These are phyloP conservation scores for Coemansia sp. DNA, from an alignment of 192 early-diverging fungal species.

Conservation along the genomic window DNA sequence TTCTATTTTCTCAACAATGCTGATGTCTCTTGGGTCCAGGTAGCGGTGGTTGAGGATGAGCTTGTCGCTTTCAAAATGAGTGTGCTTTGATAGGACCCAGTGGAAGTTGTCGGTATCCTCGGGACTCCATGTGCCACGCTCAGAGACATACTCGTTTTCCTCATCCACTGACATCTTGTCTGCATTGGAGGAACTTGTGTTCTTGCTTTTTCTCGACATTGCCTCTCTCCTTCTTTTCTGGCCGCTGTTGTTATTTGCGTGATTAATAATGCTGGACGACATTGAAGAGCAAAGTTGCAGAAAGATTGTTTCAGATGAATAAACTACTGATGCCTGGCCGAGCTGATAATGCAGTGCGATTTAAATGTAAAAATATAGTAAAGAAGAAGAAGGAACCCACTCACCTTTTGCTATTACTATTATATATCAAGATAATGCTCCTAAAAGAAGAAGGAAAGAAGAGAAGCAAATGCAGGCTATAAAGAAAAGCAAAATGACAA, in stretches of 20 bases:
- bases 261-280: too few species aligned
- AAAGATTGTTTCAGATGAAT: too few species aligned
- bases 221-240: not conserved
- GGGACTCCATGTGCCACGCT: constrained; percentile 36
- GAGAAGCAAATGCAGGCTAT: too few species aligned
- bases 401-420: too few species aligned
- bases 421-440: too few species aligned
- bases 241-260: too few species aligned
- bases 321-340: too few species aligned
- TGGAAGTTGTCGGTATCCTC: constrained; percentile 43
- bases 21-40: constrained; percentile 34
- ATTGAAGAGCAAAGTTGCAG: too few species aligned
- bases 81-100: constrained; percentile 33
- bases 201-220: not conserved
- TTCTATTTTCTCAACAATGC: constrained; percentile 25
- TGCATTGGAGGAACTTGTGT: not conserved
- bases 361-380: not conserved
- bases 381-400: too few species aligned
- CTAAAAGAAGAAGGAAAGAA: too few species aligned
- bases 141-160: constrained; percentile 1
- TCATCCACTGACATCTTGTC: not conserved
- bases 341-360: too few species aligned
- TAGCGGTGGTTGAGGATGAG: constrained; percentile 38
- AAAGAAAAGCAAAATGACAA: not conserved
- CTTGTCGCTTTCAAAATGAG: constrained; percentile 16